Evolutionary conservation across 2,329 filamentous ascomycete species (phyloP).

Genomic region (Sphaerulina vaccinii): DNA sequence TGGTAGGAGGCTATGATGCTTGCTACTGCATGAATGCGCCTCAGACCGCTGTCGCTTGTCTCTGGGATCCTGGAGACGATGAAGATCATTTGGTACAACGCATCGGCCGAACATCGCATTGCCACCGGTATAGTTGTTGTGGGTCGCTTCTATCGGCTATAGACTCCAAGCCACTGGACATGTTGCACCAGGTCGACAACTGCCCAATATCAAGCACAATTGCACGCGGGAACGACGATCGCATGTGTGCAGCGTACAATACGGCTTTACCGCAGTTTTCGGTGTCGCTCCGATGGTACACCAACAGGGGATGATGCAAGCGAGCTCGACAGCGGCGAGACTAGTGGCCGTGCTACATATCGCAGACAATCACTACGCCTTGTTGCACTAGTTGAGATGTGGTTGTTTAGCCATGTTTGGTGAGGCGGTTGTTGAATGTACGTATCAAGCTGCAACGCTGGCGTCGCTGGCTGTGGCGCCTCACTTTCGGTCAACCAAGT

Average conservation of each 20-base stretch:
- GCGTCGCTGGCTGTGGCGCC: not conserved
- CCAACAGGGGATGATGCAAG: not conserved
- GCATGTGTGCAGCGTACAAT: not conserved
- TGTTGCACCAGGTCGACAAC: not conserved
- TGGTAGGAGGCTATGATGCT: not conserved
- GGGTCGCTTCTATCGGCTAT: conserved; percentile 7
- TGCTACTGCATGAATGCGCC: not conserved
- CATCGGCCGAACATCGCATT: conserved; percentile 9
- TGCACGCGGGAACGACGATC: not conserved
- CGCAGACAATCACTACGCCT: not conserved
- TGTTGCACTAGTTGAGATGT: too few species aligned
- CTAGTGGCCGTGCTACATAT: not conserved
- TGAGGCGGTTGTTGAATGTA: not conserved
- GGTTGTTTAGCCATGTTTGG: too few species aligned
- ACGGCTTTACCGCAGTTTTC: not conserved
- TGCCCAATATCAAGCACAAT: conserved; percentile 1
- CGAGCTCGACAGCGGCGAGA: not conserved
- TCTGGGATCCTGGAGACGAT: not conserved
- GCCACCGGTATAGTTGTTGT: conserved; percentile 5
- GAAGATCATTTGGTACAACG: not conserved
- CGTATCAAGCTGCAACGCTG: not conserved
- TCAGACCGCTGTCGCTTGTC: not conserved
- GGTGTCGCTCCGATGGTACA: not conserved
- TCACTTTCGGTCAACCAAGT: too few species aligned
- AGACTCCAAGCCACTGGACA: conserved; percentile 12